Evolutionary conservation across 2,329 filamentous ascomycete genomes (phyloP), one percentile per base, ranked within the genome.

Genomic region (Aspergillus neotritici): DNA sequence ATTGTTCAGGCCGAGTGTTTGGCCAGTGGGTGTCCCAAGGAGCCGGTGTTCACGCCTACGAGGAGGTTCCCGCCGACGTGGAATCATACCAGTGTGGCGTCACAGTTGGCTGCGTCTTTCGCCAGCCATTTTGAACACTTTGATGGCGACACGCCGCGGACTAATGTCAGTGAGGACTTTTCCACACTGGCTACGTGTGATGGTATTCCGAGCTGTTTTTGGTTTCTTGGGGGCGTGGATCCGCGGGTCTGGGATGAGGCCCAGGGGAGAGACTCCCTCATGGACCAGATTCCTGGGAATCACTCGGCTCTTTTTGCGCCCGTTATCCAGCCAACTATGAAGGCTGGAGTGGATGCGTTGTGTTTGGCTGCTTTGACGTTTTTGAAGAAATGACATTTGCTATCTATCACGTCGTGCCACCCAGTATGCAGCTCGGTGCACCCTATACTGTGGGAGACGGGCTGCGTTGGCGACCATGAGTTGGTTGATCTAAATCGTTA

Each of bases 271-370:
- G 73, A 72, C 0, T 64, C 42, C 51, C 58, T 69, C 4, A 45
- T 35, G 47, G 63, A 70, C 49, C 74, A 73, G 40, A 70, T 82
- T 10, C 75, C 80, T 0, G 72, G 73, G 0, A 83, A 83, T 50
- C 80, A 84, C 55, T 77, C 71, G 46, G 71, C 77, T 0, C 68
- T 72, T 41, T 84, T 83, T 62, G 74, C 75, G 28, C 80, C 79
- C 4, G 73, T 71, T 1, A 70, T 83, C 16, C 71, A 77, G 57
- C 79, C 79, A 6, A 83, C 80, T 0, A 58, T 84, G 65, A 70
- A 48, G 46, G 66, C 64, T 4, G 80, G 74, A 0, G 63, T 74
- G 3, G 73, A 79, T 61, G 75, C 74, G 1, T 61, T 79, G 54
- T 70, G 70, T 39, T 58, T 75, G 25, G 73, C 68, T 15, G 75